Percentiles rank a stretch among this genome's conserved stretches.
These are phyloP conservation scores for Anisodus acutangulus DNA, from an alignment of 257 asterid species.

Conservation along the genomic window DNA sequence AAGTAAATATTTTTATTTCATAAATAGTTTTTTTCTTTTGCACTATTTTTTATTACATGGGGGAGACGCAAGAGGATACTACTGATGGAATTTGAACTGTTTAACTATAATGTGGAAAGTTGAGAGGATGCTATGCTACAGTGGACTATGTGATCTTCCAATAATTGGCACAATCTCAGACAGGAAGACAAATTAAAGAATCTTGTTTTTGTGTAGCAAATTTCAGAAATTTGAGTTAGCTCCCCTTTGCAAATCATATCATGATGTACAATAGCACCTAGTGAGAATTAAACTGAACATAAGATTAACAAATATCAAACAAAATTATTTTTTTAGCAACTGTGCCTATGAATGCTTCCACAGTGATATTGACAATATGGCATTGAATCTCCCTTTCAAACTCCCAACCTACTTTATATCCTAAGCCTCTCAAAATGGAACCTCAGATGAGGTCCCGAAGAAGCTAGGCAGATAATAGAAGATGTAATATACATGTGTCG, in stretches of 20 bases:
- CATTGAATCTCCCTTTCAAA: slow-evolving; percentile 12
- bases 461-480: slow-evolving; percentile 36
- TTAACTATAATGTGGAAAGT: too few relatives aligned
- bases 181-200: neutral
- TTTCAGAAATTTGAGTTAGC: neutral
- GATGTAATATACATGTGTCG: slow-evolving; percentile 49
- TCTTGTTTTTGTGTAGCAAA: neutral
- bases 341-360: slow-evolving; percentile 26
- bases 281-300: neutral
- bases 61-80: too few relatives aligned
- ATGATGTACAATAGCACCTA: slow-evolving; percentile 21
- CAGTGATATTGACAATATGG: slow-evolving; percentile 7
- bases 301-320: neutral
- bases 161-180: neutral
- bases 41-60: too few relatives aligned
- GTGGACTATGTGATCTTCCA: too few relatives aligned
- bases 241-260: neutral
- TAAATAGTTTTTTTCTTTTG: too few relatives aligned
- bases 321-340: neutral
- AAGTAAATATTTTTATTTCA: too few relatives aligned
- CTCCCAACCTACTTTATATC: slow-evolving; percentile 23
- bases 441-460: slow-evolving; percentile 8
- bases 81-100: too few relatives aligned
- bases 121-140: too few relatives aligned
- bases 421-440: slow-evolving; percentile 29